phyloP scores from a whole-genome alignment of 129 eudicot genomes.

The Oenanthe sinensis region DNA sequence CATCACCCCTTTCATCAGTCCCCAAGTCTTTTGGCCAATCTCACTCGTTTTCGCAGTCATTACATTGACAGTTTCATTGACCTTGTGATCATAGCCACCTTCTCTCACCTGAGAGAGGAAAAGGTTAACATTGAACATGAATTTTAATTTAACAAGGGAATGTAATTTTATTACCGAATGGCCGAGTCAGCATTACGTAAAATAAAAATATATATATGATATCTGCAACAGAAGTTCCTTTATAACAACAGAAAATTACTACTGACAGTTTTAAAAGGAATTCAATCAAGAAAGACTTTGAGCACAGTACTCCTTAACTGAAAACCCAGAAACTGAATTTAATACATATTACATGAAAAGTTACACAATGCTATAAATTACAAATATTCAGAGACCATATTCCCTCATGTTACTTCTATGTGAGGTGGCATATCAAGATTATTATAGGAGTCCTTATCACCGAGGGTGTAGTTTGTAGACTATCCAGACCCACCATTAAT shows the following conservation, averaged over 20 bases:
- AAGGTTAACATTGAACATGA: not conserved
- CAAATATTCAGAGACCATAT: not conserved
- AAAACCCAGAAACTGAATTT: not conserved
- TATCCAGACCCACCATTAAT: not conserved
- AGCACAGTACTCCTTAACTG: not conserved
- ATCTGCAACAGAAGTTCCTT: not conserved
- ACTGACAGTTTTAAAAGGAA: not conserved
- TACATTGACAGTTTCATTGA: slow-evolving; percentile 86
- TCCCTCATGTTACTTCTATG: not conserved
- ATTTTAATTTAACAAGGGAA: not conserved
- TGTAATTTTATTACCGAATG: not conserved
- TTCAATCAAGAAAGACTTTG: not conserved
- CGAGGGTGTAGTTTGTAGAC: not conserved
- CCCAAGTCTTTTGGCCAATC: slow-evolving; percentile 95
- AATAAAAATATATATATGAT: not conserved
- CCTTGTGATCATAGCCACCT: slow-evolving; percentile 83
- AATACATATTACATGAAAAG: not conserved
- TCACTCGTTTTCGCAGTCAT: slow-evolving; percentile 82
- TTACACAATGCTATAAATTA: not conserved
- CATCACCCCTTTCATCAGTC: slow-evolving; percentile 91
- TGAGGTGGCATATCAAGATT: not conserved
- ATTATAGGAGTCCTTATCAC: not conserved
- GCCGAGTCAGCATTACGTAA: not conserved
- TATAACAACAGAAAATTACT: not conserved
- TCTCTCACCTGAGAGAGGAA: slow-evolving; percentile 60